These are phyloP conservation scores for Eutrema heterophyllum DNA, from an alignment of 345 rosid genomes.

Conservation along the genomic window DNA sequence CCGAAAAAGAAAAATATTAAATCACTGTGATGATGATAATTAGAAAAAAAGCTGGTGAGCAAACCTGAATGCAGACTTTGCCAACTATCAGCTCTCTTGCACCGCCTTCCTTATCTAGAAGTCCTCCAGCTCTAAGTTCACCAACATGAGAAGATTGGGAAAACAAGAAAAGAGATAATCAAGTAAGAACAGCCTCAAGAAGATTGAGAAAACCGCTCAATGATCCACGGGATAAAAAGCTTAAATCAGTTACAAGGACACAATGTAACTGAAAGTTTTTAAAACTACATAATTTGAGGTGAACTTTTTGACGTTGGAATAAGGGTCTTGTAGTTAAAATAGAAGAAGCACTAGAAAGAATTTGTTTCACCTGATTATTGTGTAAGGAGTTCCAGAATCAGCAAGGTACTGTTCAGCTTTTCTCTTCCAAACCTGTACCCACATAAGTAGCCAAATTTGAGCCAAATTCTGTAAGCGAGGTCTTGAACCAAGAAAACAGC, in stretches of 20 bases:
- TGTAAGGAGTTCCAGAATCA: slow-evolving; percentile 80
- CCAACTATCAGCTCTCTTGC: slow-evolving; percentile 62
- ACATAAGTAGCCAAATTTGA: not conserved
- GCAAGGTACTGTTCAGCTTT: slow-evolving; percentile 91
- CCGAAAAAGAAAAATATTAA: not conserved
- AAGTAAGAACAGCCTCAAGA: not conserved
- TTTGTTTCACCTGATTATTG: slow-evolving; percentile 59
- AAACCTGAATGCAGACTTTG: slow-evolving; percentile 80
- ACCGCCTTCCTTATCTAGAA: slow-evolving; percentile 74
- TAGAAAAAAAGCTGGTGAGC: not conserved
- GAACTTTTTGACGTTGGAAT: no score
- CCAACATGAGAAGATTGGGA: not conserved
- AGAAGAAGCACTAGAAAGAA: not conserved
- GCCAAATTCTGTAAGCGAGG: not conserved
- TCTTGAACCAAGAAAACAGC: no score
- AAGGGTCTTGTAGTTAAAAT: no score
- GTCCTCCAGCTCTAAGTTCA: slow-evolving; percentile 70
- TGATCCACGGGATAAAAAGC: not conserved
- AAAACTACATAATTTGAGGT: no score
- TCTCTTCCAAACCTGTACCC: slow-evolving; percentile 75
- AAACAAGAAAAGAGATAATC: not conserved
- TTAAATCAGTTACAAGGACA: not conserved
- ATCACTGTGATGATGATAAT: not conserved
- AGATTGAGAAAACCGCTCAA: not conserved
- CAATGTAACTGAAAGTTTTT: no score